Percentiles rank a stretch among this genome's conserved stretches.
Evolutionary conservation across 2,329 filamentous ascomycete genomes (phyloP).

Genomic region (Trichoderma koningiopsis): DNA sequence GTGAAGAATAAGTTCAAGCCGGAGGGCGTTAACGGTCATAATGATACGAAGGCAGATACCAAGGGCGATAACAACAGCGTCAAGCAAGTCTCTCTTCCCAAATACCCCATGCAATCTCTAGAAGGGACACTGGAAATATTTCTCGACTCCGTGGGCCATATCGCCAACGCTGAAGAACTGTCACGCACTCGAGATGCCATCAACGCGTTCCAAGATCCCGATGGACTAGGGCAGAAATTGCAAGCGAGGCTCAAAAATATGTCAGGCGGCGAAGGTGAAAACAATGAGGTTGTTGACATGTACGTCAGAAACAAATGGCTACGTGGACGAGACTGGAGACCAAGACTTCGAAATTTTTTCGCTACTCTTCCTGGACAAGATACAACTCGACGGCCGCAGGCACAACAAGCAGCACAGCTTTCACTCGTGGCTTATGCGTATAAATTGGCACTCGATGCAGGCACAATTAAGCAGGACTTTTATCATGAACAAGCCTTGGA

Average conservation of each 20-base stretch:
- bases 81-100: neutral
- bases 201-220: neutral
- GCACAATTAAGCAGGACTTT: slow-evolving; percentile 10
- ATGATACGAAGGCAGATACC: neutral
- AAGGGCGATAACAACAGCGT: neutral
- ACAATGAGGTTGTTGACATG: slow-evolving; percentile 20
- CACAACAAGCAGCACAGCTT: slow-evolving; percentile 1
- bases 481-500: slow-evolving; percentile 12
- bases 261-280: neutral
- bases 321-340: slow-evolving; percentile 14
- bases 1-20: neutral
- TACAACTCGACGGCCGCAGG: neutral
- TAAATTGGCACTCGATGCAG: neutral
- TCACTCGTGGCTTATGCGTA: neutral
- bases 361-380: slow-evolving; percentile 15
- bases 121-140: slow-evolving; percentile 1
- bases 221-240: neutral
- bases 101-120: slow-evolving; percentile 11
- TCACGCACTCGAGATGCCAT: neutral
- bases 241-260: neutral
- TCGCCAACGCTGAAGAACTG: neutral
- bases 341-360: slow-evolving; percentile 11
- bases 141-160: neutral
- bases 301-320: slow-evolving; percentile 22
- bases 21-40: neutral